phyloP scores from a whole-genome alignment of 352 stramenopile species.

The Blastocystis sp. region DNA sequence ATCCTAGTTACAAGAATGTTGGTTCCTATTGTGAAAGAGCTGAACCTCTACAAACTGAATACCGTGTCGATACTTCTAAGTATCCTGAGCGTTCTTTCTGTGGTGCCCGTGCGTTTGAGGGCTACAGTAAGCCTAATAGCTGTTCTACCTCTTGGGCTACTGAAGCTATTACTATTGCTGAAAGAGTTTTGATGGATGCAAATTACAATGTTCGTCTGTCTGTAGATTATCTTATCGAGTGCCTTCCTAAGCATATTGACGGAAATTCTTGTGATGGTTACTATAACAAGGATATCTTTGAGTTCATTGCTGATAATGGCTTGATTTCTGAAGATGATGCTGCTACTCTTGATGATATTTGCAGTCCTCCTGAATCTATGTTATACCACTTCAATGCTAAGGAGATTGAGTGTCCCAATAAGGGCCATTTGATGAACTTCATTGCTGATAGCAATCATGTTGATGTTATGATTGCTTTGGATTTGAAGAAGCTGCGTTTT shows the following conservation, averaged over 20 bases:
- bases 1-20: neutral
- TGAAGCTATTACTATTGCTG: neutral
- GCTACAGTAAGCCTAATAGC: neutral
- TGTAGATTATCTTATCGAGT: neutral
- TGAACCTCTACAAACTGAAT: neutral
- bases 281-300: neutral
- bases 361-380: neutral
- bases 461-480: neutral
- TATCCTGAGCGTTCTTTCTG: neutral
- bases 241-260: neutral
- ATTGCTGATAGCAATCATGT: neutral
- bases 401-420: neutral
- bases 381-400: neutral
- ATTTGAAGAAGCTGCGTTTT: neutral
- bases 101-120: neutral
- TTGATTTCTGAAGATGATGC: neutral
- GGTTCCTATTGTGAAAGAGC: neutral
- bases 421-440: constrained; percentile 21
- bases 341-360: neutral
- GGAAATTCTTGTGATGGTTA: neutral
- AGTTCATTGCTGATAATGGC: neutral
- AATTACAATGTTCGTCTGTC: neutral
- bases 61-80: neutral
- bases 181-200: neutral
- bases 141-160: constrained; percentile 5